Conservation (phyloP, 139 green algal species). For the Picochlorum sp. region DNA sequence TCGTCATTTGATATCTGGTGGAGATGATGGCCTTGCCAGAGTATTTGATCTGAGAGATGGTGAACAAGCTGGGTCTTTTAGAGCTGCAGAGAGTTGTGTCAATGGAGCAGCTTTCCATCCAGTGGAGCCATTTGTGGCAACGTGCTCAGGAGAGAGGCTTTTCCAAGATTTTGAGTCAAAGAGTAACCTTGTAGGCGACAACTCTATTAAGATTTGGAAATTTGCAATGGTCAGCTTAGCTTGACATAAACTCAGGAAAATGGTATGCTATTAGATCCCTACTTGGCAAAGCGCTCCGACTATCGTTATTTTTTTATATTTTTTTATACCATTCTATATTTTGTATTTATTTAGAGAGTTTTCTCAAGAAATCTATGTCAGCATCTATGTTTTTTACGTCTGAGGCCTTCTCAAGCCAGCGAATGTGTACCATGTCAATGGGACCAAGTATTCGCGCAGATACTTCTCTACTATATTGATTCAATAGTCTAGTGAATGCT, state of each 20-base stretch:
- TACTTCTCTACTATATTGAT: background rate
- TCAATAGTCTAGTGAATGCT: background rate
- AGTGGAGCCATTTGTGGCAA: constrained; percentile 50
- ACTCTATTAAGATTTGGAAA: no score
- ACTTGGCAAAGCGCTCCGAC: no score
- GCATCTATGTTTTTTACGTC: background rate
- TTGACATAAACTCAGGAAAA: no score
- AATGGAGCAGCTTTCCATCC: constrained; percentile 75
- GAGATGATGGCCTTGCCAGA: constrained; percentile 28
- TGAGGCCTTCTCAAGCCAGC: background rate
- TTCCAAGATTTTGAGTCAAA: background rate
- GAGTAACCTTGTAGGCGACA: background rate
- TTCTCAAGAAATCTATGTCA: no score
- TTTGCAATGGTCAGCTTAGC: no score
- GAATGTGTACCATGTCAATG: background rate
- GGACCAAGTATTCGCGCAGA: background rate
- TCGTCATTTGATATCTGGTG: constrained; percentile 60
- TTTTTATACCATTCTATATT: no score
- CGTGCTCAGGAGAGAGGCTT: constrained; percentile 42
- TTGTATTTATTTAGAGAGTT: no score
- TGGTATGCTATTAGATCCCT: no score
- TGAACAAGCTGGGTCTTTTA: constrained; percentile 19
- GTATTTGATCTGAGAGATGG: constrained; percentile 68
- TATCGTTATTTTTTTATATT: no score
- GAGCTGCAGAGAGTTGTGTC: constrained; percentile 53